Conservation (phyloP, 2,329 filamentous ascomycete species). For the Ceratocystis huliohia region DNA sequence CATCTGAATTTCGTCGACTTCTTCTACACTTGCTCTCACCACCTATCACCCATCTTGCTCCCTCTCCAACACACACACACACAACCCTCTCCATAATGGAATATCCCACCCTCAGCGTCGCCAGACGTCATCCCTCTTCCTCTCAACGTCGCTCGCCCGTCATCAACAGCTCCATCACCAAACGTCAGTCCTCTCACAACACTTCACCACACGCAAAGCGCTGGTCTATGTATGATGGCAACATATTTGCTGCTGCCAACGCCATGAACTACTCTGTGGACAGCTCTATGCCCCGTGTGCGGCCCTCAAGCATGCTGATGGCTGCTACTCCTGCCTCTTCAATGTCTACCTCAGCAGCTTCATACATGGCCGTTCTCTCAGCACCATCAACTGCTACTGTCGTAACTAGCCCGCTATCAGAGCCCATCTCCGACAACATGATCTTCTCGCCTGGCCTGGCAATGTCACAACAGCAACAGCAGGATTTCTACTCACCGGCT, state of each 20-base stretch:
- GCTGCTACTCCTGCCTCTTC: slow-evolving; percentile 1
- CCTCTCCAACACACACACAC: background rate
- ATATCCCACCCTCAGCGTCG: slow-evolving; percentile 13
- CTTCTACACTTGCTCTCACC: background rate
- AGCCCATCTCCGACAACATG: slow-evolving; percentile 10
- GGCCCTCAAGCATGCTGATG: slow-evolving; percentile 16
- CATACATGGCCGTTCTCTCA: slow-evolving; percentile 13
- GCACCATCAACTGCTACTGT: background rate
- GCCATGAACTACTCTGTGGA: slow-evolving; percentile 11
- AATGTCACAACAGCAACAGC: background rate
- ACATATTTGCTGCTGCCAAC: slow-evolving; percentile 10
- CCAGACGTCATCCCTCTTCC: slow-evolving; percentile 3
- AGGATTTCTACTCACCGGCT: slow-evolving; percentile 9
- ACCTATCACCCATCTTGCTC: background rate
- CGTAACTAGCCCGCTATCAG: slow-evolving; percentile 8
- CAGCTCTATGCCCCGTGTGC: slow-evolving; percentile 6
- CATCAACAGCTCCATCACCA: slow-evolving; percentile 17
- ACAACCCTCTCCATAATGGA: slow-evolving; percentile 14
- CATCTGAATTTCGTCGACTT: background rate
- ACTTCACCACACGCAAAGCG: slow-evolving; percentile 16
- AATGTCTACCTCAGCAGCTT: slow-evolving; percentile 1
- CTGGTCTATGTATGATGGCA: slow-evolving; percentile 18
- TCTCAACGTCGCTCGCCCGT: slow-evolving; percentile 16
- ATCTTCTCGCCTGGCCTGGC: slow-evolving; percentile 17
- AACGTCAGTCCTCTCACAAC: slow-evolving; percentile 11